These are phyloP conservation scores for Vigna angularis DNA, from an alignment of 306 rosid species.

Conservation along the genomic window DNA sequence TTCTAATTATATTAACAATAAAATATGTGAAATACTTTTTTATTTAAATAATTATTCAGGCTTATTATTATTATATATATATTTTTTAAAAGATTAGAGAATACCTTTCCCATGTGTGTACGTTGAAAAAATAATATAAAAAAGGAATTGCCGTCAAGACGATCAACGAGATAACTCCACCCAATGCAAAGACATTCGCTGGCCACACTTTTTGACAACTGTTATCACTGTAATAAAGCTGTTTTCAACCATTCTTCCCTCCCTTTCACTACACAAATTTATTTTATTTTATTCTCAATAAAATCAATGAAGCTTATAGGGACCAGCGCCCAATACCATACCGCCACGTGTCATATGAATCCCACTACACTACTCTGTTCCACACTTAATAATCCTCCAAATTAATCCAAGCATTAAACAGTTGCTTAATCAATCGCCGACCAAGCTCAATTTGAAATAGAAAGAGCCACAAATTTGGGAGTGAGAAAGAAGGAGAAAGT, in stretches of 20 bases:
- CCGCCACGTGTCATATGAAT: conserved; percentile 37
- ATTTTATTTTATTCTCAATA: background rate
- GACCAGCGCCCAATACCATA: conserved; percentile 1
- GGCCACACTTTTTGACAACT: background rate
- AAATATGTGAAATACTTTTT: no score
- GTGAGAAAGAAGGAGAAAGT: background rate
- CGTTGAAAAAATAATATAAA: no score
- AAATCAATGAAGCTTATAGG: background rate
- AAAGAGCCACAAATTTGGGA: background rate
- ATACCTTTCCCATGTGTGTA: no score
- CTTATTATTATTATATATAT: no score
- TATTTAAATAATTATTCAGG: no score
- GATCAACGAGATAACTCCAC: conserved; percentile 36
- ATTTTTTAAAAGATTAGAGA: no score
- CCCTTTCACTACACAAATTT: background rate
- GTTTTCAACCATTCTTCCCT: conserved; percentile 1
- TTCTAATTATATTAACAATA: no score
- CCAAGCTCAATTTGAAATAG: background rate
- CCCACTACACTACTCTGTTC: background rate
- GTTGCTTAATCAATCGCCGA: background rate
- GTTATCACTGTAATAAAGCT: conserved; percentile 12
- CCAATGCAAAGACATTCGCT: conserved; percentile 33
- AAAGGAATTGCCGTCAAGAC: conserved; percentile 1
- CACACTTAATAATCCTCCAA: background rate
- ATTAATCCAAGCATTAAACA: background rate